Conservation (phyloP, 495 filamentous ascomycete species). For the Xylaria grammica region DNA sequence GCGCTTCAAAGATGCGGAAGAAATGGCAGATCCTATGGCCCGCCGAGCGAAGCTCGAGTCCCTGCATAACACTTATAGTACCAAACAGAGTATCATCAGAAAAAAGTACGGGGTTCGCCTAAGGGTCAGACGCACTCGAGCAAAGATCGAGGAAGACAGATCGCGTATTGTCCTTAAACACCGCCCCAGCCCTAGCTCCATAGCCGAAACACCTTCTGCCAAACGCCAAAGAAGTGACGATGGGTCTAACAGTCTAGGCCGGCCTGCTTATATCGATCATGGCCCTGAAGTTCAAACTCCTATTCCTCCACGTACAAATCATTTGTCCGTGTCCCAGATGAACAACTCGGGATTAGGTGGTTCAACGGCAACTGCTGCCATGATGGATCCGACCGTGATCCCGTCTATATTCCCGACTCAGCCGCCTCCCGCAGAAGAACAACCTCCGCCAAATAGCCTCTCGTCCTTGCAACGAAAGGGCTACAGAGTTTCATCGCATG, state of each 20-base stretch:
- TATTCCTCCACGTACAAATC: conserved; percentile 27
- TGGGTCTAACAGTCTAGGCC: neutral
- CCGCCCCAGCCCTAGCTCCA: neutral
- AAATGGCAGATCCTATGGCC: conserved; percentile 39
- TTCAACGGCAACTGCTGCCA: conserved; percentile 38
- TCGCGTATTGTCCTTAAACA: conserved; percentile 43
- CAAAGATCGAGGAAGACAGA: conserved; percentile 47
- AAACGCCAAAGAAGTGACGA: conserved; percentile 34
- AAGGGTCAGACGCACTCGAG: conserved; percentile 49
- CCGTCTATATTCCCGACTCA: conserved; percentile 23
- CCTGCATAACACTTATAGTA: conserved; percentile 51
- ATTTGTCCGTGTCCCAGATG: conserved; percentile 38
- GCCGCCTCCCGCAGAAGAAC: conserved; percentile 5
- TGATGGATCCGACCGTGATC: conserved; percentile 40
- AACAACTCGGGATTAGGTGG: conserved; percentile 36
- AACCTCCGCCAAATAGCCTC: conserved; percentile 26
- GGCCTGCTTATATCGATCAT: neutral
- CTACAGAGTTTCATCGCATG: conserved; percentile 35
- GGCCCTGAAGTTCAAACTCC: neutral
- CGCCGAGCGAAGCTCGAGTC: conserved; percentile 43
- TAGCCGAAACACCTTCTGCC: neutral
- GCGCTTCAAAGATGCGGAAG: conserved; percentile 46
- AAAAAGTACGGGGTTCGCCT: conserved; percentile 55
- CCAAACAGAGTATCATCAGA: conserved; percentile 54
- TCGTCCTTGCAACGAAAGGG: conserved; percentile 33